Evolutionary conservation across 2,329 filamentous ascomycete genomes (phyloP).

Genomic region (Hirsutella minnesotensis): DNA sequence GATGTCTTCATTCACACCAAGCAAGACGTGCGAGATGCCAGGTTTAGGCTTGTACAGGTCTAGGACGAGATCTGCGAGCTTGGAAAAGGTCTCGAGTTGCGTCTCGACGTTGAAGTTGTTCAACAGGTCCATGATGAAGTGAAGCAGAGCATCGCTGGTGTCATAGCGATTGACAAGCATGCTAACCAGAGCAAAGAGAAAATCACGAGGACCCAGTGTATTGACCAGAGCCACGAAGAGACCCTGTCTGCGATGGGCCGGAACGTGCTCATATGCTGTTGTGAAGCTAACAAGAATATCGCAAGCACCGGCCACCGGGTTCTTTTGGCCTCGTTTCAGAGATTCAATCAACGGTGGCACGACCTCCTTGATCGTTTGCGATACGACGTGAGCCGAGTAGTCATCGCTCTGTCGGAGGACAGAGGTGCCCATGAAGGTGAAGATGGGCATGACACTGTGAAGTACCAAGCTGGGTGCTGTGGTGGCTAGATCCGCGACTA

Average conservation of each 20-base stretch:
- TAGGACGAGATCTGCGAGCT: slow-evolving; percentile 60
- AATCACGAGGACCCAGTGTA: slow-evolving; percentile 76
- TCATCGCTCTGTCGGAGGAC: slow-evolving; percentile 89
- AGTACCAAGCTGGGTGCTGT: slow-evolving; percentile 84
- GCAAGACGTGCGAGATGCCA: slow-evolving; percentile 57
- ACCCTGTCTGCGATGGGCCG: slow-evolving; percentile 68
- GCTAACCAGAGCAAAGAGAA: slow-evolving; percentile 74
- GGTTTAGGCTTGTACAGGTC: slow-evolving; percentile 70
- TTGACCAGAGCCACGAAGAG: slow-evolving; percentile 78
- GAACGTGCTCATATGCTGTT: slow-evolving; percentile 92
- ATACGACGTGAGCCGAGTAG: slow-evolving; percentile 91
- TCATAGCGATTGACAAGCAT: slow-evolving; percentile 89
- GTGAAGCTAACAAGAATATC: slow-evolving; percentile 93
- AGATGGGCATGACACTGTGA: slow-evolving; percentile 97
- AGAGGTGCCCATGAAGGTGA: slow-evolving; percentile 93
- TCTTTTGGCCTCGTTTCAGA: slow-evolving; percentile 67
- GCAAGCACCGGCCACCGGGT: slow-evolving; percentile 67
- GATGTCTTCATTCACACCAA: slow-evolving; percentile 42
- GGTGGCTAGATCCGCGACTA: slow-evolving; percentile 77
- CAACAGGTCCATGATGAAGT: slow-evolving; percentile 66
- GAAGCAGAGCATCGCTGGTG: slow-evolving; percentile 57
- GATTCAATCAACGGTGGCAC: slow-evolving; percentile 85
- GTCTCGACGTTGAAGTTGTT: slow-evolving; percentile 59
- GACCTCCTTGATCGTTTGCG: slow-evolving; percentile 87
- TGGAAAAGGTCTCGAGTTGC: slow-evolving; percentile 69